Base-by-base conservation (phyloP, 2,329 filamentous ascomycete species). In the Trichoderma sp. region DNA sequence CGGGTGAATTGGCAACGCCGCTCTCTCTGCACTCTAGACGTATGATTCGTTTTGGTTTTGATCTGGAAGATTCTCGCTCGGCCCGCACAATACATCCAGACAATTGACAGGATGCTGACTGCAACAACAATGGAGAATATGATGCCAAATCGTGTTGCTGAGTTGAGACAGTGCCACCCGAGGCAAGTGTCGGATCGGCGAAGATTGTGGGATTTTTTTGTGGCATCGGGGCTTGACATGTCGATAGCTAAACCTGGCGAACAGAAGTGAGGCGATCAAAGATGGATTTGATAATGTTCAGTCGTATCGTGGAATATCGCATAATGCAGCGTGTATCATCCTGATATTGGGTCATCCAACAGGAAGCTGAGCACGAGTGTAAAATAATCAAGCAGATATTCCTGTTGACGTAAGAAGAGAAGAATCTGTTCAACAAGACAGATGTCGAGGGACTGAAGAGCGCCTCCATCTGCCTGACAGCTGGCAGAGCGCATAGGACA, bases 161-260 rank as follows among this genome's bases (percentile, higher is more conserved):
- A 56, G 32, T 73, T 80, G n/a, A 83, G 74, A 68, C 82, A 84
- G 52, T 74, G 68, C 80, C 81, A 84, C 13, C 79, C 77, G 3
- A 72, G 69, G 69, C 78, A 82, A 11, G 68, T 26, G 8, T 66
- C 46, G 10, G 68, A 52, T 21, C 55, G 18, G 14, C 69, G 71
- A 26, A n/a, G 58, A 34, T 21, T 21, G 34, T 6, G 30, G 21
- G 6, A 4, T 56, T 58, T 49, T 32, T 49, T 18, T 34, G 66
- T 34, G 28, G 51, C 28, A 21, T 30, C 37, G 59, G 26, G 30
- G 13, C 18, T 5, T 21, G 13, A 46, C 68, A 69, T 69, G 14
- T 7, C 26, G 30, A 43, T n/a, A 28, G 13, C 26, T 1, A n/a
- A 5, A 51, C n/a, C n/a, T 11, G 54, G 16, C 10, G 21, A 51